phyloP scores from a whole-genome alignment of 805 yeast genomes.

The Saccharomycopsis amapae region DNA sequence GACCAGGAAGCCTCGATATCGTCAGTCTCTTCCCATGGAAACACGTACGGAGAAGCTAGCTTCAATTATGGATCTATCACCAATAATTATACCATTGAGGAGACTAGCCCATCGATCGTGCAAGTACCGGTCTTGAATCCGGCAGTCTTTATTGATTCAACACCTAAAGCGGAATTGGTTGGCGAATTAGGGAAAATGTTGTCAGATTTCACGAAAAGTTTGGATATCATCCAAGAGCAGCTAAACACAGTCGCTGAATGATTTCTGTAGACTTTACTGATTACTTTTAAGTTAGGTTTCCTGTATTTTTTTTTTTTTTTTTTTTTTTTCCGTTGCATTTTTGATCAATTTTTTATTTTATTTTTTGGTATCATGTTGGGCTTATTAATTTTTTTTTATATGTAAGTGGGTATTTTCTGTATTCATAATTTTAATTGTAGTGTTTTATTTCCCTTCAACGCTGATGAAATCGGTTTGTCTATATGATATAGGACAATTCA shows the following conservation, averaged over 20 bases:
- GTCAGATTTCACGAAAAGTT: constrained; percentile 25
- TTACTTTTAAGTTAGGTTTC: neutral
- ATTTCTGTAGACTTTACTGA: neutral
- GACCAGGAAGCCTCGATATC: constrained; percentile 13
- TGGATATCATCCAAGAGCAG: constrained; percentile 22
- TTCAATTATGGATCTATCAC: constrained; percentile 6
- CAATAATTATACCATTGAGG: constrained; percentile 8
- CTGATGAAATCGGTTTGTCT: too few species aligned
- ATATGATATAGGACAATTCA: too few species aligned
- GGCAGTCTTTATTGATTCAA: constrained; percentile 31
- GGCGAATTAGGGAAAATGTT: constrained; percentile 29
- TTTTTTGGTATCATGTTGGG: neutral
- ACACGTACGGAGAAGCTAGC: constrained; percentile 1
- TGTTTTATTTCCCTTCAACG: too few species aligned
- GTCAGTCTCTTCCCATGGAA: constrained; percentile 13
- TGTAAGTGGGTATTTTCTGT: neutral
- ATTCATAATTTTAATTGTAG: too few species aligned
- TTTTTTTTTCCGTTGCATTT: neutral
- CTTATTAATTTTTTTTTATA: neutral
- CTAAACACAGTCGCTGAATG: constrained; percentile 15
- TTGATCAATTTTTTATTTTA: neutral
- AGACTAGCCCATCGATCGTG: neutral
- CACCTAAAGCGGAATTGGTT: constrained; percentile 29
- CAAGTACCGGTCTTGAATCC: constrained; percentile 30
- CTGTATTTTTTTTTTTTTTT: neutral